Base-by-base conservation (phyloP, 768 basidiomycete genomes). In the Suillus alpinus region DNA sequence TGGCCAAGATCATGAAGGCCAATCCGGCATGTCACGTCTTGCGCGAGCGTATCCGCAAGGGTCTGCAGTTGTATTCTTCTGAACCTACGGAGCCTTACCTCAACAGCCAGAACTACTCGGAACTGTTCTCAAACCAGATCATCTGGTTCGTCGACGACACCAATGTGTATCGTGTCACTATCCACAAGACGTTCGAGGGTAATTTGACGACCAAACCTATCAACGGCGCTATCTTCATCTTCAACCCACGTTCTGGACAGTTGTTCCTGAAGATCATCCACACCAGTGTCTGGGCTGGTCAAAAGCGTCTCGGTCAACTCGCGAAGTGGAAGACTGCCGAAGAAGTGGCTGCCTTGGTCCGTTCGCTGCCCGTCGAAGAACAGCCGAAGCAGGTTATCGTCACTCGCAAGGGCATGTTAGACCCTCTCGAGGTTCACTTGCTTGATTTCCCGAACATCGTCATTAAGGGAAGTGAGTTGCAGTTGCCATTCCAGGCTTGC, bases 321-420 rank as follows among this genome's bases (percentile, higher is more conserved):
- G 97, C 97, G 40, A 99, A 98, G 78, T 98, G 97, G 95, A 97
- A 97, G 80, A 98, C 96, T 6, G 97, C 97, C 18, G 97, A 99
- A 86, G 97, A 99, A 88, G 97, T 98, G 10, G 97, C 97, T 39
- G 97, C 97, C 0, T 77, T 98, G 67, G 91, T 98, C 65, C 93
- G 97, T 59, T 98, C 97, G 34, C 78, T 98, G 14, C 97, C 97
- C n/a, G 97, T 99, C 44, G 97, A 99, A 80, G 97, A 99, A 77
- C 97, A 99, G 75, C 97, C 97, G 9, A 99, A 99, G 77, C 96
- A 99, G 73, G 96, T 99, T 66, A 99, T 99, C 64, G 97, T 99
- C 65, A 98, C 97, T 32, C 87, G 97, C 62, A 99, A 99, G 88
- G 97, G 97, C 80, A 98, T 99, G 97, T 86, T 98, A 76, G 94